phyloP scores from a whole-genome alignment of 2,329 filamentous ascomycete genomes.

The Emergomyces orientalis region DNA sequence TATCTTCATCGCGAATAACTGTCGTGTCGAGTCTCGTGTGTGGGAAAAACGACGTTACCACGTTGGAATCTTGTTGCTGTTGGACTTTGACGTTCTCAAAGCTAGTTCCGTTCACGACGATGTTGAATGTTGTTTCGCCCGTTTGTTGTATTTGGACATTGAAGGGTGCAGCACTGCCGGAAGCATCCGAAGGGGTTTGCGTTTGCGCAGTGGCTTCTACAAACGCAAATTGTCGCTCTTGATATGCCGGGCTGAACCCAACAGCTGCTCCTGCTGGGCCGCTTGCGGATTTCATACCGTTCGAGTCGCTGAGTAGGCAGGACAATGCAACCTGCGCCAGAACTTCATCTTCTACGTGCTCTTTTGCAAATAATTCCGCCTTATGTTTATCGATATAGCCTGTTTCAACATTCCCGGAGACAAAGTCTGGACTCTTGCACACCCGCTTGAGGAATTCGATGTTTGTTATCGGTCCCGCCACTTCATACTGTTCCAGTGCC shows the following conservation, averaged over 20 bases:
- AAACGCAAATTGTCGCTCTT: conserved; percentile 54
- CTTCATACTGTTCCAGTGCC: conserved; percentile 79
- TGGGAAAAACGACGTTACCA: conserved; percentile 68
- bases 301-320: conserved; percentile 46
- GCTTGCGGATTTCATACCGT: conserved; percentile 22
- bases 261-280: conserved; percentile 28
- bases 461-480: conserved; percentile 88
- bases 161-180: conserved; percentile 28
- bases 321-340: conserved; percentile 81
- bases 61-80: conserved; percentile 28
- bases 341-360: conserved; percentile 57
- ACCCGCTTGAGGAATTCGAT: conserved; percentile 92
- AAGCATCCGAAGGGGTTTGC: conserved; percentile 31
- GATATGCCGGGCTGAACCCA: conserved; percentile 54
- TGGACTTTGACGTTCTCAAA: conserved; percentile 42
- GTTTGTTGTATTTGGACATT: conserved; percentile 46
- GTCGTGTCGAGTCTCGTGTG: conserved; percentile 71
- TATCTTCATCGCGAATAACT: conserved; percentile 48
- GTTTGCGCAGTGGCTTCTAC: conserved; percentile 39
- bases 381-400: conserved; percentile 90
- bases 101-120: conserved; percentile 35
- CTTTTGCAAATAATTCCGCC: conserved; percentile 63
- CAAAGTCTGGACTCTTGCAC: conserved; percentile 71
- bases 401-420: conserved; percentile 82
- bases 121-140: conserved; percentile 39